Base-by-base conservation (phyloP, 2,329 filamentous ascomycete species). In the Sphaceloma murrayae region DNA sequence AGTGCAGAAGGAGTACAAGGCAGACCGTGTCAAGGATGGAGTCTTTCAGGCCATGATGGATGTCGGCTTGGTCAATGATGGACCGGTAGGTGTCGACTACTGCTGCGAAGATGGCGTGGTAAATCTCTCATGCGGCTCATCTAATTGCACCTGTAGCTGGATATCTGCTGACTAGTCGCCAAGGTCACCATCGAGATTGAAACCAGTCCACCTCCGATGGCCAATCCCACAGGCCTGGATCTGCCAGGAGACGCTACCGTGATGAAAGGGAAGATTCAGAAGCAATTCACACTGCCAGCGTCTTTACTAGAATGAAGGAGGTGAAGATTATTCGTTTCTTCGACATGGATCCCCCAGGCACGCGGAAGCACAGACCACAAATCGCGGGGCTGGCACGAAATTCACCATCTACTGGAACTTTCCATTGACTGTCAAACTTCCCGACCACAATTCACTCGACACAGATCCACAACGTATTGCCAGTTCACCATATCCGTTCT, bases 21-120 rank as follows among this genome's bases (percentile, higher is more conserved):
- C 74, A 5, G 83, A 86, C 6, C 80, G 73, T 51, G 88, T 98
- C 47, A 87, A 94, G 60, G 82, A 98, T 60, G 91, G 93, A n/a
- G 78, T 89, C 21, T 98, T 98, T 62, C 89, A 94, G 59, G 91
- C 91, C 39, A 95, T 94, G 88, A 98, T 98, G 91, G 82, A 96
- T 58, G 89, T 98, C 47, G 82, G 84, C 38, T 66, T 95, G 21
- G 79, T 95, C 39, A 96, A 96, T 53, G 89, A 96, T 56, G 77
- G 77, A 57, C 77, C 77, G 67, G 77, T 80, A 74, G 69, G 75
- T 75, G 61, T 74, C 54, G 67, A 75, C 60, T 75, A 70, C 62
- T 63, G 63, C 62, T 75, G 69, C 64, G 62, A 70, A 54, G 70
- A 76, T 58, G 68, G 67, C 62, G 71, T 67, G 70, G 73, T 75